Percentiles rank a stretch among this genome's conserved stretches.
These are phyloP conservation scores for Phialophora expanda DNA, from an alignment of 2,329 filamentous ascomycete species.

Conservation along the genomic window DNA sequence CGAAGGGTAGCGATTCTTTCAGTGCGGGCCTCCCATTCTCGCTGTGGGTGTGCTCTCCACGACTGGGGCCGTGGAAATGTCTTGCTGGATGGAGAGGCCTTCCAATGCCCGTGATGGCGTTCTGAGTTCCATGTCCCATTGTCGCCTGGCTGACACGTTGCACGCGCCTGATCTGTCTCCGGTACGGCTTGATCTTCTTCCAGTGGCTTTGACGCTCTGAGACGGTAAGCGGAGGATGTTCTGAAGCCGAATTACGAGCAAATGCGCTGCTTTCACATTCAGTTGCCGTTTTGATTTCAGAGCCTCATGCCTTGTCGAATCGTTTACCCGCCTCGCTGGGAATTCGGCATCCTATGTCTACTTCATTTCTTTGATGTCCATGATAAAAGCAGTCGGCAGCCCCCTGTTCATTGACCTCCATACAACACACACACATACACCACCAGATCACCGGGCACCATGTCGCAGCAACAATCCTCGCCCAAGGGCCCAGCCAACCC, in stretches of 20 bases:
- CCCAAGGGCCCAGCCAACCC: neutral
- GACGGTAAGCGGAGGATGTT: neutral
- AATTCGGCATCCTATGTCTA: neutral
- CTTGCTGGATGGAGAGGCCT: neutral
- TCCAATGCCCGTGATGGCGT: neutral
- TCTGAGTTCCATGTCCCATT: neutral
- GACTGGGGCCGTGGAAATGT: neutral
- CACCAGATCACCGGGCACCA: neutral
- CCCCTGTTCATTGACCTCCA: neutral
- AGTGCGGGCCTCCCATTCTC: neutral
- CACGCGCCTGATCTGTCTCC: neutral
- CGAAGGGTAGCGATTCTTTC: too few relatives aligned
- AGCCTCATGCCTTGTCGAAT: conserved; percentile 7
- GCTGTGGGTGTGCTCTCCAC: neutral
- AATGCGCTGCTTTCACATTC: conserved; percentile 2
- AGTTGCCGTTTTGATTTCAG: neutral
- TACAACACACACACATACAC: neutral
- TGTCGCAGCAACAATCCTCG: conserved; percentile 6
- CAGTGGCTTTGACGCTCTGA: neutral
- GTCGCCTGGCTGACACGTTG: neutral
- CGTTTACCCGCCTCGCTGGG: conserved; percentile 16
- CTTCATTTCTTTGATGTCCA: neutral
- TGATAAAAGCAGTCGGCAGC: neutral
- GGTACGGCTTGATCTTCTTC: neutral
- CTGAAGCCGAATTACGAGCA: neutral